These are phyloP conservation scores for Yamadazyma epiphylla DNA, from an alignment of 1,139 yeast genomes.

Conservation along the genomic window DNA sequence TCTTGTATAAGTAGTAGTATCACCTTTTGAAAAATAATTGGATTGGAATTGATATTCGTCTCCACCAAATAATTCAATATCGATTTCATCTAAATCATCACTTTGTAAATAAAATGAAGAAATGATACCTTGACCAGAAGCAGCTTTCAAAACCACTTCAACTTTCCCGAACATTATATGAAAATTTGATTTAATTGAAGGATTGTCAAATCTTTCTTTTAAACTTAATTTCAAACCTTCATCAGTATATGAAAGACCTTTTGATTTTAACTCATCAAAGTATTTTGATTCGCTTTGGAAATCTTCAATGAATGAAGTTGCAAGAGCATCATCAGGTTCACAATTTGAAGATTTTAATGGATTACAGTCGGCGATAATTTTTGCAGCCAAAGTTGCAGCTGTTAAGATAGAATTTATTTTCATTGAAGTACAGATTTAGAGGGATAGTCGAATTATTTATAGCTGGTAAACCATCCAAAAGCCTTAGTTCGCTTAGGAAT, in stretches of 20 bases:
- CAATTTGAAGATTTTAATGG: conserved; percentile 28
- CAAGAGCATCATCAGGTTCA: conserved; percentile 52
- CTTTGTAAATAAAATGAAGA: conserved; percentile 80
- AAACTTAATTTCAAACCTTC: conserved; percentile 61
- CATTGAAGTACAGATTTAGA: too few relatives aligned
- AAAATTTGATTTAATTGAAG: conserved; percentile 69
- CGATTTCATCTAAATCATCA: conserved; percentile 85
- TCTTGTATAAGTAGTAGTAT: conserved; percentile 71
- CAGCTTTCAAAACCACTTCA: conserved; percentile 68
- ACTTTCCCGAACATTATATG: conserved; percentile 85
- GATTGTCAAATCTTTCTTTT: conserved; percentile 64
- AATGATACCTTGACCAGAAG: conserved; percentile 71
- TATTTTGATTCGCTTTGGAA: conserved; percentile 43
- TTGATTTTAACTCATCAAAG: conserved; percentile 25
- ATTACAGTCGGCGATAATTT: conserved; percentile 21
- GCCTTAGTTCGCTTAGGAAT: too few relatives aligned
- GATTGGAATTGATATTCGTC: conserved; percentile 72
- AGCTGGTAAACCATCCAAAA: too few relatives aligned
- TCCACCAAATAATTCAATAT: conserved; percentile 80
- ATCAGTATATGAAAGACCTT: conserved; percentile 21
- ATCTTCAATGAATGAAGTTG: conserved; percentile 47
- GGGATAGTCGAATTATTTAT: too few relatives aligned
- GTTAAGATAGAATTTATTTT: conserved; percentile 5
- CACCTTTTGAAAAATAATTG: conserved; percentile 79
- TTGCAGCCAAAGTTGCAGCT: conserved; percentile 5